Evolutionary conservation across 2,329 filamentous ascomycete genomes (phyloP).

Genomic region (Furcasterigmium sp.): DNA sequence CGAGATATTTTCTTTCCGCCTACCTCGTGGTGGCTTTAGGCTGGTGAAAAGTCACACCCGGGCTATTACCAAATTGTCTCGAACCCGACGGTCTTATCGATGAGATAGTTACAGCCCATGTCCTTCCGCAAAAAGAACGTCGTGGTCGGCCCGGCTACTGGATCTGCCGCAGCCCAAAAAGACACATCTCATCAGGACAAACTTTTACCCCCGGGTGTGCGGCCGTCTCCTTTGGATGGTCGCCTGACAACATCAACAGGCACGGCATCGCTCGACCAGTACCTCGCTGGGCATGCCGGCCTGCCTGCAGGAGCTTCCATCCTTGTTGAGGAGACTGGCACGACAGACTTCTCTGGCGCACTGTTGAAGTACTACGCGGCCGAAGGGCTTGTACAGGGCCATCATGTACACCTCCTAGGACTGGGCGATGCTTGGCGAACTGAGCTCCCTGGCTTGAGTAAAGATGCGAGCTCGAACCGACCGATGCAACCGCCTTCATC

Average conservation of each 20-base stretch:
- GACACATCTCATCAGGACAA: constrained; percentile 22
- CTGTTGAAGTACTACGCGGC: constrained; percentile 86
- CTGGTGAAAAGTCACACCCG: no score
- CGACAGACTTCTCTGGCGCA: constrained; percentile 87
- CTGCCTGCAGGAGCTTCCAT: constrained; percentile 76
- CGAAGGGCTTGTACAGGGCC: constrained; percentile 87
- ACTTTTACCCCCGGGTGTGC: constrained; percentile 45
- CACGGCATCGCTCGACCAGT: constrained; percentile 74
- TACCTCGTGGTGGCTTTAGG: no score
- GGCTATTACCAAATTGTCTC: no score
- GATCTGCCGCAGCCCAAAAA: constrained; percentile 5
- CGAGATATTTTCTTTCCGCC: no score
- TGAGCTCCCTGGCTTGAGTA: constrained; percentile 71
- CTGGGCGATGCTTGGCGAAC: constrained; percentile 74
- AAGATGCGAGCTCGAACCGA: constrained; percentile 30
- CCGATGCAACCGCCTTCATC: constrained; percentile 25
- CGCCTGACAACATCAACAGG: constrained; percentile 88
- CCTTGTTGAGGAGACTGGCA: constrained; percentile 81
- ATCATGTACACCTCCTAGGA: constrained; percentile 81
- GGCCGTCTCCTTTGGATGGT: constrained; percentile 85
- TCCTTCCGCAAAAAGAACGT: constrained; percentile 54
- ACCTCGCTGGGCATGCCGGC: constrained; percentile 82
- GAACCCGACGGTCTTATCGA: no score
- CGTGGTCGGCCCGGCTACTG: constrained; percentile 33
- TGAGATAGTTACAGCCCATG: constrained; percentile 29